A percentile compares a stretch with the other conserved stretches of the same genome.
Evolutionary conservation across 2,329 filamentous ascomycete species (phyloP).

Genomic region (Gliomastix tumulicola): DNA sequence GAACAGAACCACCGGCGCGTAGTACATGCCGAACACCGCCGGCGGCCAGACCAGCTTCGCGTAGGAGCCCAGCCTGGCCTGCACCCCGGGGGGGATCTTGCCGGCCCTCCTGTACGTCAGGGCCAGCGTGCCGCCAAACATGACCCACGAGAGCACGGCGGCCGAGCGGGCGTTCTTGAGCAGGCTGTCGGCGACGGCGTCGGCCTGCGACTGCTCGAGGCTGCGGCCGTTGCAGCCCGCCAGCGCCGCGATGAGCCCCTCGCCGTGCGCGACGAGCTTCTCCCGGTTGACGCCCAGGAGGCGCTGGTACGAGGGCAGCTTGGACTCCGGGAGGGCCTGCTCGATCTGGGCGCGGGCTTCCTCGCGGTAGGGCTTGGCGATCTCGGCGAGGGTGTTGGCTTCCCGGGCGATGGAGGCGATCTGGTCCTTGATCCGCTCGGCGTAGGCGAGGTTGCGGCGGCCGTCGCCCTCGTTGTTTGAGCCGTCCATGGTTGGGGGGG

Average conservation of each 20-base stretch:
- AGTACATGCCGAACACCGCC: slow-evolving; percentile 1
- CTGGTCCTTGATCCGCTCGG: not conserved
- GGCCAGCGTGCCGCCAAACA: not conserved
- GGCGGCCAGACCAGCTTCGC: not conserved
- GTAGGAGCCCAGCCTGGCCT: not conserved
- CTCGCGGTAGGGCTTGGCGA: slow-evolving; percentile 1
- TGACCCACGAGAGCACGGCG: not conserved
- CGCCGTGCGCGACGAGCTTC: not conserved
- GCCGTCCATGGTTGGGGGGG: slow-evolving; percentile 1
- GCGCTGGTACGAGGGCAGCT: not conserved
- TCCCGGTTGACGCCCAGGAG: not conserved
- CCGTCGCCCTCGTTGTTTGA: not conserved
- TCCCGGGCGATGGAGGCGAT: not conserved
- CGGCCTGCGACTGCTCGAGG: slow-evolving; percentile 3
- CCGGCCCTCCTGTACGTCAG: not conserved
- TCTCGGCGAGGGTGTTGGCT: not conserved
- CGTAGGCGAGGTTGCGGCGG: slow-evolving; percentile 1
- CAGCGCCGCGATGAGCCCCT: not conserved
- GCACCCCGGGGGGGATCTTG: not conserved
- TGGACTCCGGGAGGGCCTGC: not conserved
- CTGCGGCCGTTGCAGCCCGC: not conserved
- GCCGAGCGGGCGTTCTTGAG: not conserved
- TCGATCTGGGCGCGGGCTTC: not conserved
- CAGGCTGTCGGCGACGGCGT: slow-evolving; percentile 2
- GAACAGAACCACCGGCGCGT: slow-evolving; percentile 1